Evolutionary conservation across 2,329 filamentous ascomycete species (phyloP).

Genomic region (Trichophyton schoenleinii): DNA sequence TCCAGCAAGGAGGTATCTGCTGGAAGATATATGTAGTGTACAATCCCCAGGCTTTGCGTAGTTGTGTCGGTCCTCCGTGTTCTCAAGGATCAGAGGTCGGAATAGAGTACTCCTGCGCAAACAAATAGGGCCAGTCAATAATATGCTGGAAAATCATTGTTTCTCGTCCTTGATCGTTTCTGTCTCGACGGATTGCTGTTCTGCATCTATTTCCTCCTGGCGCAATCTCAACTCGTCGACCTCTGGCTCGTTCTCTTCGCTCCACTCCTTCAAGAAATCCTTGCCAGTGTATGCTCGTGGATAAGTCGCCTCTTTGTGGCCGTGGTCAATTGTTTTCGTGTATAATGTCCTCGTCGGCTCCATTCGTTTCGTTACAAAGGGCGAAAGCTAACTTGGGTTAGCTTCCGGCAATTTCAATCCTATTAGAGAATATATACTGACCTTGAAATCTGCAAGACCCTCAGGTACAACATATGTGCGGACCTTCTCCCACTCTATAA

Average conservation of each 20-base stretch:
- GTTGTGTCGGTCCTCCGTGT: background rate
- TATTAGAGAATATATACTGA: slow-evolving; percentile 26
- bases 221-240: slow-evolving; percentile 13
- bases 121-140: background rate
- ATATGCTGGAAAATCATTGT: background rate
- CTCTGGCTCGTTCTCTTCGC: slow-evolving; percentile 25
- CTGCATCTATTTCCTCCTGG: slow-evolving; percentile 6
- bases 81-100: background rate
- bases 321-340: slow-evolving; percentile 19
- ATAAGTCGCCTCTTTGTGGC: slow-evolving; percentile 5
- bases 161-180: background rate
- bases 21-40: background rate
- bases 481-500: slow-evolving; percentile 75
- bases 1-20: background rate
- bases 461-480: slow-evolving; percentile 77
- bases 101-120: background rate
- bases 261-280: slow-evolving; percentile 30
- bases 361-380: slow-evolving; percentile 35
- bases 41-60: background rate
- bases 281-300: slow-evolving; percentile 22
- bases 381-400: slow-evolving; percentile 26
- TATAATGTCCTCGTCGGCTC: slow-evolving; percentile 24
- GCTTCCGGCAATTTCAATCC: background rate
- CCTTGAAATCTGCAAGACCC: slow-evolving; percentile 57
- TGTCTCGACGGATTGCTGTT: background rate